phyloP scores from a whole-genome alignment of 2,329 filamentous ascomycete species.

The Ophiostoma sp. region DNA sequence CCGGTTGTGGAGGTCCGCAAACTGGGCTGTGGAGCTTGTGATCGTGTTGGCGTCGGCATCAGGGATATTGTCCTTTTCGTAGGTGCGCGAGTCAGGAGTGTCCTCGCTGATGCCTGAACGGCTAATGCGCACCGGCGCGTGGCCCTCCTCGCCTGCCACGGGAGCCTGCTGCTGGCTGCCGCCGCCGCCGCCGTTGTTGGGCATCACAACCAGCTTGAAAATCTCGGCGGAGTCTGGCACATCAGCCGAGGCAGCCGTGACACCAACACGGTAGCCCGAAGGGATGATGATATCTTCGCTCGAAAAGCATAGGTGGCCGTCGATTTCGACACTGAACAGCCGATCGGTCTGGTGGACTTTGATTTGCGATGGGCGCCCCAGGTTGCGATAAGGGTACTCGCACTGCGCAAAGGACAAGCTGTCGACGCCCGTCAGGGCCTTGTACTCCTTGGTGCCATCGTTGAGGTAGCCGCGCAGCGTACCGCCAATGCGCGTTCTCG shows the following conservation, averaged over 20 bases:
- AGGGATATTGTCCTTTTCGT: constrained; percentile 38
- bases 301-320: constrained; percentile 76
- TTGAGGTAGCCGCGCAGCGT: constrained; percentile 90
- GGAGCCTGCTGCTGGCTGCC: constrained; percentile 24
- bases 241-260: constrained; percentile 83
- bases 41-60: constrained; percentile 46
- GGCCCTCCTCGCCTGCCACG: neutral
- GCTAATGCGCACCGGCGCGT: neutral
- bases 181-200: constrained; percentile 44
- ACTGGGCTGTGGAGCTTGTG: constrained; percentile 55
- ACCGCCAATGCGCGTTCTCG: constrained; percentile 64
- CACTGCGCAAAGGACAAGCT: constrained; percentile 89
- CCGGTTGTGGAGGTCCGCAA: constrained; percentile 78
- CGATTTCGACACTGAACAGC: constrained; percentile 71
- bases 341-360: constrained; percentile 61
- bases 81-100: constrained; percentile 22
- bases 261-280: constrained; percentile 73
- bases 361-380: constrained; percentile 75
- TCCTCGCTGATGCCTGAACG: constrained; percentile 4
- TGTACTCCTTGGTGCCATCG: constrained; percentile 78
- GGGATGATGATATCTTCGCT: constrained; percentile 74
- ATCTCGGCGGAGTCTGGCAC: constrained; percentile 92
- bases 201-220: constrained; percentile 75
- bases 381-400: constrained; percentile 82
- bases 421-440: constrained; percentile 72